phyloP scores from a whole-genome alignment of 2,329 filamentous ascomycete species.

The Cadophora malorum region DNA sequence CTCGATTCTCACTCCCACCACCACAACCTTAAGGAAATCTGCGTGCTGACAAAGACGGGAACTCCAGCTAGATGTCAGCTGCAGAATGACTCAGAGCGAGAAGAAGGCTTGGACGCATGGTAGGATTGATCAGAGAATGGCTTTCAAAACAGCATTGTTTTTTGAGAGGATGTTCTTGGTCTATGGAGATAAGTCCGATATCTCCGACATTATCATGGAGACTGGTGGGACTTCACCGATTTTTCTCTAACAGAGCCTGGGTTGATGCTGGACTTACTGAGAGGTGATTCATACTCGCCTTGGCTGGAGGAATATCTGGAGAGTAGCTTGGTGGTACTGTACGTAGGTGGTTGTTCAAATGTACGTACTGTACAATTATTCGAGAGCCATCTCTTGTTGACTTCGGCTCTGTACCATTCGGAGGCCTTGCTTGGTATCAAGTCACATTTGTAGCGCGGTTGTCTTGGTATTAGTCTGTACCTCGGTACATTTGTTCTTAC shows the following conservation, averaged over 20 bases:
- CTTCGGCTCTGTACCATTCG: neutral
- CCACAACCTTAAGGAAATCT: conserved; percentile 2
- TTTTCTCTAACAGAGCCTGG: neutral
- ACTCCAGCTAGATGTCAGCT: conserved; percentile 6
- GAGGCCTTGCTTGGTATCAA: too few relatives aligned
- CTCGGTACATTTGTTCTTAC: too few relatives aligned
- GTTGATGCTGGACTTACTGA: conserved; percentile 2
- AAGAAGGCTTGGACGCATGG: neutral
- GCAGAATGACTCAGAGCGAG: conserved; percentile 17
- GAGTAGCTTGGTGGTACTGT: neutral
- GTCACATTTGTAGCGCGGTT: too few relatives aligned
- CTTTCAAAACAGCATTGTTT: neutral
- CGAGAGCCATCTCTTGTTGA: neutral
- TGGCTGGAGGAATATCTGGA: neutral
- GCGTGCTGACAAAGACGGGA: conserved; percentile 20
- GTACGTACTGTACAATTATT: neutral
- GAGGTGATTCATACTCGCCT: conserved; percentile 1
- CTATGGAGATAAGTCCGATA: conserved; percentile 14
- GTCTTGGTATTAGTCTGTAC: neutral
- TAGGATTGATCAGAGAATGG: neutral
- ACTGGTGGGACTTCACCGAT: neutral
- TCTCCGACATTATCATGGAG: conserved; percentile 4
- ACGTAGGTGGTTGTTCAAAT: neutral
- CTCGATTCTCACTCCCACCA: neutral
- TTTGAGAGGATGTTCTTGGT: neutral